These are phyloP conservation scores for Cryptosporidium tyzzeri DNA, from an alignment of 169 alveolate species.

Conservation along the genomic window DNA sequence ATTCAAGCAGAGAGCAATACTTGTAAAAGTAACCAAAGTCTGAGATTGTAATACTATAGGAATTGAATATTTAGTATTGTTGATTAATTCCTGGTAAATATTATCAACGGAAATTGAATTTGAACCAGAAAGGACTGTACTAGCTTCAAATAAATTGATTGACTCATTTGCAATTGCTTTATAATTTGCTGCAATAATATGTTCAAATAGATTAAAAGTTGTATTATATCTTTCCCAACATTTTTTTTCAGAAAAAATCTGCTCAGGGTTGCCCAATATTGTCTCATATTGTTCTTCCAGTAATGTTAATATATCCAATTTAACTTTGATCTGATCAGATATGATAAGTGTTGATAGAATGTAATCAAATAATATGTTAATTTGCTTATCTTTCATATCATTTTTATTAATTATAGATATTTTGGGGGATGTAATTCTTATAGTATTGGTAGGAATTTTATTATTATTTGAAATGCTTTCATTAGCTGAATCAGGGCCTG, in stretches of 20 bases:
- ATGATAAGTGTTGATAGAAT: conserved; percentile 46
- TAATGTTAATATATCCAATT: conserved; percentile 45
- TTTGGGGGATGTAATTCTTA: neutral
- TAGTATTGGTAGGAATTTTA: neutral
- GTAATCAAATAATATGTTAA: conserved; percentile 46
- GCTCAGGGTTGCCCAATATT: conserved; percentile 23
- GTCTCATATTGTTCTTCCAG: conserved; percentile 54
- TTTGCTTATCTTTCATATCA: neutral
- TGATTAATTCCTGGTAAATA: conserved; percentile 9
- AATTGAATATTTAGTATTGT: conserved; percentile 5
- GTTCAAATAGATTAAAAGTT: conserved; percentile 45
- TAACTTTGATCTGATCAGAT: conserved; percentile 23
- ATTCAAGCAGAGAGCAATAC: conserved; percentile 16
- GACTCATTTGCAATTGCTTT: conserved; percentile 24
- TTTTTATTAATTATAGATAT: neutral
- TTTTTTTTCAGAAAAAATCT: conserved; percentile 7
- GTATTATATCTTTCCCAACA: conserved; percentile 56
- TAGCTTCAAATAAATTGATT: conserved; percentile 61
- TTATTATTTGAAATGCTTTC: neutral
- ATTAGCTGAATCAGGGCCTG: neutral
- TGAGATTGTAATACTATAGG: conserved; percentile 52
- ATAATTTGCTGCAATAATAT: conserved; percentile 28
- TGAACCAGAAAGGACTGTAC: conserved; percentile 48
- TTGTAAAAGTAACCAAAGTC: conserved; percentile 48
- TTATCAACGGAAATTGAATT: conserved; percentile 33